Base-by-base conservation (phyloP, 805 yeast species). In the Schizosaccharomyces cryophilus region DNA sequence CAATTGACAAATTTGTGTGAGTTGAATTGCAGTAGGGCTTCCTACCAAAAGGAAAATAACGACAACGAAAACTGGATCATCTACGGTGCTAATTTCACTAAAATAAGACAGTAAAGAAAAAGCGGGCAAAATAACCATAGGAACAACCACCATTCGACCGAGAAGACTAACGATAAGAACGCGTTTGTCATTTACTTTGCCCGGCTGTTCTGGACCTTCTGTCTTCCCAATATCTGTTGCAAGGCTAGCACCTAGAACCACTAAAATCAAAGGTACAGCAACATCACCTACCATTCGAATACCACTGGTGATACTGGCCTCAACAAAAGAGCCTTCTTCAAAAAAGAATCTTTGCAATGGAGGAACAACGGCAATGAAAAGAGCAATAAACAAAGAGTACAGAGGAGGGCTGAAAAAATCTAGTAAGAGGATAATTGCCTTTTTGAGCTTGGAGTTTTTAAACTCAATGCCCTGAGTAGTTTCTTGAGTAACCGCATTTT, bases 1-100 rank as follows among this genome's bases (percentile, higher is more conserved):
- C 61, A 81, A 68, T 66, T 80, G 84, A 62, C 82, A 80, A 62
- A 81, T 81, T 67, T 81, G 85, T 19, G 82, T 77, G 55, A 81
- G 74, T 70, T 81, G 85, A 64, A 81, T 80, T 6, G 85, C 85
- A 0, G 85, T 85, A 3, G 85, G 85, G 1, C 83, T 76, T 1
- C 79, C 75, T 1, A 84, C 80, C 58, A 81, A 73, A 21, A 81
- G 71, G 65, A 81, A 81, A 13, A 80, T 74, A 55, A 81, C 81
- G 56, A 81, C 75, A 63, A 81, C 68, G 65, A 81, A 81, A 61
- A 81, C 79, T 9, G 85, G 85, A 67, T 81, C 78, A 65, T 74
- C 77, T 42, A 75, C 66, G 60, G 75, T 74, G 24, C 77, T 73
- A 13, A 79, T 71, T 60, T 74, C 73, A 61, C 79, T 67, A 66